Conservation (phyloP, 2,329 filamentous ascomycete species). For the Botrytis tulipae region DNA sequence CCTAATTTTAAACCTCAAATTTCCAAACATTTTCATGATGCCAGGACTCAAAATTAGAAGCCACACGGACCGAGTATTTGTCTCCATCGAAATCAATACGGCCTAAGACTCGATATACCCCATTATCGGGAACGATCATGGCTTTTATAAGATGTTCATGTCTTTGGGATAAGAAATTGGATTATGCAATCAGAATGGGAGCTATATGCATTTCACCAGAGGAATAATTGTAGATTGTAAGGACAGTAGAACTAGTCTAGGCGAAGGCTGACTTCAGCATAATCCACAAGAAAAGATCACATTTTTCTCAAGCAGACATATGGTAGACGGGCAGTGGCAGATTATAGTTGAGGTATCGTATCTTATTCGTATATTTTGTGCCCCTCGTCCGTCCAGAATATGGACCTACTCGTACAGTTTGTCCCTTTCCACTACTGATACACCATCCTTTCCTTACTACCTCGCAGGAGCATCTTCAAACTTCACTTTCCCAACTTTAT, state of each 20-base stretch:
- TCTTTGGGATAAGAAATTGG: too few relatives aligned
- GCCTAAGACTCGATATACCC: not conserved
- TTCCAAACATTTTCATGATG: not conserved
- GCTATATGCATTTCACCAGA: too few relatives aligned
- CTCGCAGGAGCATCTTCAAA: slow-evolving; percentile 43
- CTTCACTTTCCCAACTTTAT: slow-evolving; percentile 62
- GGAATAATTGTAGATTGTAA: not conserved
- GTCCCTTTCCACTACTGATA: slow-evolving; percentile 2
- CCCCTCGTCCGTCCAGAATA: not conserved
- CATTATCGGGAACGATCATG: not conserved
- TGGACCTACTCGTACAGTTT: slow-evolving; percentile 14
- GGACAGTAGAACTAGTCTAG: not conserved
- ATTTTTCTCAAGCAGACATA: not conserved
- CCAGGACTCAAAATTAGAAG: not conserved
- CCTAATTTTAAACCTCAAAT: not conserved
- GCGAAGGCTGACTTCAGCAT: slow-evolving; percentile 10
- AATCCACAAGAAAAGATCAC: not conserved
- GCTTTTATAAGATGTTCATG: not conserved
- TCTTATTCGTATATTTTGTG: slow-evolving; percentile 2
- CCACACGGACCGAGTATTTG: not conserved
- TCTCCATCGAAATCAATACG: not conserved
- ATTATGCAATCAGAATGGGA: not conserved
- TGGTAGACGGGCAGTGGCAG: not conserved
- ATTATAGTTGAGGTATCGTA: slow-evolving; percentile 6
- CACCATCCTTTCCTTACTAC: not conserved